Base-by-base conservation (phyloP, 225 moss, liverwort and hornwort species). In the Climacium dendroides region DNA sequence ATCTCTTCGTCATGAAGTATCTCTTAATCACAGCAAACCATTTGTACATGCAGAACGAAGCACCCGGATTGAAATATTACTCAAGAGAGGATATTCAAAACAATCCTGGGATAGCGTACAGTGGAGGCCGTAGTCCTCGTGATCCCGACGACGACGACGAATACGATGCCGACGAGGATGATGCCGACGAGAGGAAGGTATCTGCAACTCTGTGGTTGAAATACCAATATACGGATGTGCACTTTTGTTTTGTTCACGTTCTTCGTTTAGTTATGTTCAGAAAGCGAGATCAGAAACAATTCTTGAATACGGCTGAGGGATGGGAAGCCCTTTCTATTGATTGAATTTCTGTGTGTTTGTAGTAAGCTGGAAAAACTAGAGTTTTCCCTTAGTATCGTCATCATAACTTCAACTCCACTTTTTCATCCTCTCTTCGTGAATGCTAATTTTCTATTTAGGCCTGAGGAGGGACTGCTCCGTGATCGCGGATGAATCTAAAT, bases 61-160 rank as follows among this genome's bases (percentile, higher is more conserved):
- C 95, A 87, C 93, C 95, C 70, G 93, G 93, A 25, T 94, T 99
- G 93, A 95, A 95, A 85, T 94, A 96, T 92, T 96, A 91, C 82
- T 94, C 95, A 28, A 93, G 91, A 70, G 96, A 99, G 29, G 94
- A 99, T 57, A 90, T 97, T 61, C 45, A 87, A 85, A 93, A 88
- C 32, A 90, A 91, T 86, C 93, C 92, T 80, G 84, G 88, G 9
- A 84, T 93, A 79, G 83, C 86, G 34, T 90, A 90, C 6, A 89
- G 93, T 60, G 93, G 89, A 75, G 90, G 91, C 30, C 93, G 92
- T 35, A 85, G 77, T 81, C 91, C 90, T 87, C 86, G 89, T 70
- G 92, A 92, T 60, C 92, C 89, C 29, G 95, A 96, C 20, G 94
- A 82, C 52, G 82, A 95, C 14, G 94, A 81, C 25, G 80, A 94